Conservation (phyloP, 371 early-diverging fungal species). For the Lichtheimia ramosa region DNA sequence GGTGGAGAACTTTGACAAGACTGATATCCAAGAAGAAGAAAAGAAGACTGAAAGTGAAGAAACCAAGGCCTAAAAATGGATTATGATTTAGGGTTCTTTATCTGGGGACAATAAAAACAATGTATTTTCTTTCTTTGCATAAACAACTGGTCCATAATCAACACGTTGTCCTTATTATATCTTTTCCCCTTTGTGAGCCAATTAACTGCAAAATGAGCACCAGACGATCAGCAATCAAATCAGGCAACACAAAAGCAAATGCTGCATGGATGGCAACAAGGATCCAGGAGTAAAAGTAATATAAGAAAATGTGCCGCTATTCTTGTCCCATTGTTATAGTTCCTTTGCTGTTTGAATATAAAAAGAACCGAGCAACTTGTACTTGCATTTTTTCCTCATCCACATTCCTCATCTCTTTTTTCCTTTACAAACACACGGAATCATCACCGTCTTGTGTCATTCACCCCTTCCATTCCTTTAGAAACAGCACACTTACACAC, state of each 20-base stretch:
- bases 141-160: too few relatives aligned
- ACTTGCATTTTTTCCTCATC: background rate
- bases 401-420: background rate
- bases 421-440: background rate
- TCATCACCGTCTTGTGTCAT: background rate
- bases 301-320: too few relatives aligned
- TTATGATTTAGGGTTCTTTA: background rate
- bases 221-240: constrained; percentile 1
- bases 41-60: constrained; percentile 17
- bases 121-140: too few relatives aligned
- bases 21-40: constrained; percentile 45
- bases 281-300: too few relatives aligned
- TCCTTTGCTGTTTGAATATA: too few relatives aligned
- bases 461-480: constrained; percentile 11
- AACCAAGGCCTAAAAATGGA: constrained; percentile 11
- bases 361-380: too few relatives aligned
- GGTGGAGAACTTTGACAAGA: constrained; percentile 64
- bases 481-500: too few relatives aligned
- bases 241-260: constrained; percentile 1
- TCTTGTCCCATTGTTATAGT: too few relatives aligned
- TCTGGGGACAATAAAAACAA: background rate
- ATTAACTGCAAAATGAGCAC: too few relatives aligned
- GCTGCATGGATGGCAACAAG: too few relatives aligned
- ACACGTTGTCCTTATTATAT: too few relatives aligned
- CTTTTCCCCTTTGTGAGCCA: too few relatives aligned